Evolutionary conservation across 2,329 filamentous ascomycete genomes (phyloP).

Genomic region (Bipolaris cookei): DNA sequence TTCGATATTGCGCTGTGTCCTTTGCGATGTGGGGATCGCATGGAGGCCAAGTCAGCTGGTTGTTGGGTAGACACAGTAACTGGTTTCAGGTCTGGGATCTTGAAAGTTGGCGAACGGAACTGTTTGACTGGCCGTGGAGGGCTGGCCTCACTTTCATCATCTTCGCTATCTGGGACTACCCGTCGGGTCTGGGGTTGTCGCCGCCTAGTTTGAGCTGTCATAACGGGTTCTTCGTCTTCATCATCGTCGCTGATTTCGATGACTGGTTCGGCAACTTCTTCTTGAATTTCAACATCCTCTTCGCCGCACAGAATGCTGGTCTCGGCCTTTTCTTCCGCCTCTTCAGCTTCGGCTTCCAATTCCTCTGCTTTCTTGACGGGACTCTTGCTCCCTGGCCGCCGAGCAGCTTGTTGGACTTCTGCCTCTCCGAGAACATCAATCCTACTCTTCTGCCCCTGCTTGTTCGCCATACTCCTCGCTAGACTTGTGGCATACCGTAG

Average conservation of each 20-base stretch:
- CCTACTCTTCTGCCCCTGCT: conserved; percentile 20
- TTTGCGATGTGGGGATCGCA: conserved; percentile 34
- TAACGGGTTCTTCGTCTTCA: conserved; percentile 43
- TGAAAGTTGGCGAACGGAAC: conserved; percentile 8
- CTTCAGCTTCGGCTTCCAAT: conserved; percentile 15
- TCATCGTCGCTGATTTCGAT: conserved; percentile 25
- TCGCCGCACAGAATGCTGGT: conserved; percentile 43
- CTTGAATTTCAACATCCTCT: conserved; percentile 22
- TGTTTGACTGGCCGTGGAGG: neutral
- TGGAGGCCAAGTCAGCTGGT: conserved; percentile 24
- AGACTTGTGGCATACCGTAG: conserved; percentile 40
- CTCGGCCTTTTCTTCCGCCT: conserved; percentile 31
- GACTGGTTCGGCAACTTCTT: conserved; percentile 3
- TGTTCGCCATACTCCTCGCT: conserved; percentile 37
- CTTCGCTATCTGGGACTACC: conserved; percentile 34
- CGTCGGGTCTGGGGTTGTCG: conserved; percentile 23
- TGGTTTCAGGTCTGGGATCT: conserved; percentile 14
- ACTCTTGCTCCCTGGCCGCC: conserved; percentile 4
- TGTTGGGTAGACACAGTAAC: neutral
- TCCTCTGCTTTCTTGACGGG: conserved; percentile 15
- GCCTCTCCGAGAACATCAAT: conserved; percentile 23
- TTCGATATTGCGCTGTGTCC: conserved; percentile 37
- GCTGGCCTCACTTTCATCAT: conserved; percentile 20
- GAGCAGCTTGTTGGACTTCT: conserved; percentile 24
- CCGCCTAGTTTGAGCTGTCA: conserved; percentile 26